phyloP scores from a whole-genome alignment of 164 flowering plant species.

The Sedum album region DNA sequence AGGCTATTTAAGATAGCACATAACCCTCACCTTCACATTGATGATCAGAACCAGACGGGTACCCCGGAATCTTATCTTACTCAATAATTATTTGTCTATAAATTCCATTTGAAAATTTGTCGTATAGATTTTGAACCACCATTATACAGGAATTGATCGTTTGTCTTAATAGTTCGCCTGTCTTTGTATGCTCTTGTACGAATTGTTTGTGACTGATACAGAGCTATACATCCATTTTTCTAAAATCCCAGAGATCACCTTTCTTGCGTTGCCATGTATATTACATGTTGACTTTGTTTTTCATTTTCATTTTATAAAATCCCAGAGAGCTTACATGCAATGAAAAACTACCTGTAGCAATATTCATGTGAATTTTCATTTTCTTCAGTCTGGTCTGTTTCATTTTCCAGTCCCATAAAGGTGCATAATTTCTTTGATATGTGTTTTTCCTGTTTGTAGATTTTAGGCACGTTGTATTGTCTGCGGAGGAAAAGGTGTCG shows the following conservation, averaged over 20 bases:
- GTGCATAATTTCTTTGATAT: background rate
- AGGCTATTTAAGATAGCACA: conserved; percentile 12
- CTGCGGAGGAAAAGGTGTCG: too few relatives aligned
- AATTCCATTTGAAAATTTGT: background rate
- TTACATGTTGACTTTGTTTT: too few relatives aligned
- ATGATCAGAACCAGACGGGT: background rate
- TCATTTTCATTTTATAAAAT: too few relatives aligned
- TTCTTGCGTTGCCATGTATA: background rate
- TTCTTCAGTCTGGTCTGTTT: background rate
- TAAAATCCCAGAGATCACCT: background rate
- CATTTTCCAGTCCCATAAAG: too few relatives aligned
- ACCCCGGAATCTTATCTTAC: background rate
- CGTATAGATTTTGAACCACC: background rate
- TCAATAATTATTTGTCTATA: background rate
- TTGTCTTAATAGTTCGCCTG: too few relatives aligned
- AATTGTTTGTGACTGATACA: background rate
- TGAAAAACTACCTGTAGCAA: too few relatives aligned
- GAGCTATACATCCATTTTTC: background rate
- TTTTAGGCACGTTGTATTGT: too few relatives aligned
- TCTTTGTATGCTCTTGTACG: background rate
- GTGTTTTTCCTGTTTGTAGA: too few relatives aligned
- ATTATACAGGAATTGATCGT: conserved; percentile 1
- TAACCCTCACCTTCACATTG: background rate
- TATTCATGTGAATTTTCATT: background rate
- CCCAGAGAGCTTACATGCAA: too few relatives aligned